Base-by-base conservation (phyloP, 306 rosid genomes). In the Coriaria nepalensis region DNA sequence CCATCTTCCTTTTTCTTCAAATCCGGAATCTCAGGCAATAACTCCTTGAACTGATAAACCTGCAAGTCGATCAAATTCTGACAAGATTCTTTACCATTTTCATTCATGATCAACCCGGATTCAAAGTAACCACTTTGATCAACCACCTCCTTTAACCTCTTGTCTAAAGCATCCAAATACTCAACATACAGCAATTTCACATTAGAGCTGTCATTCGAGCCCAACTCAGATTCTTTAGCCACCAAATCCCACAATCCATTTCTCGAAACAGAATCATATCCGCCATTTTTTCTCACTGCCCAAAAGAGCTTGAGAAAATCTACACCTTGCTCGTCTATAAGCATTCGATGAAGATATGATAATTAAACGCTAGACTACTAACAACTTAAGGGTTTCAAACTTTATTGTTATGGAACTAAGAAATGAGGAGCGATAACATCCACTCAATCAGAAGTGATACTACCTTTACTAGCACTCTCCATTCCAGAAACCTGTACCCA, bases 281-380 rank as follows among this genome's bases (percentile, higher is more conserved):
- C 87, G 50, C 96, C 94, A 35, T 71, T 73, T 54, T 68, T 75
- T 57, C 78, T 80, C 63, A 87, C 93, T 53, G 56, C 72, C 78
- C 70, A 57, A 52, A 80, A 78, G 10, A 80, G 74, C 72, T 73
- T 78, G 47, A 69, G 72, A 77, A 87, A 80, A 64, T 80, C 29
- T 20, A 20, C 29, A 20, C 29, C 29, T 20, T 20, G 29, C 29
- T 20, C 29, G 29, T 20, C 29, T 20, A 20, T 20, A 20, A 20
- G 29, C 29, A 20, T 20, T 20, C 1, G 29, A 20, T 20, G 29
- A 20, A 20, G 29, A 20, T 20, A 20, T 1, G 29, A 20, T 20
- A 20, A 20, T 3, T 20, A 20, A 20, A 20, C 29, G 29, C 29
- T 20, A 20, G 29, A 20, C 29, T 20, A 20, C 29, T 20, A 20